phyloP scores from a whole-genome alignment of 768 basidiomycete genomes.

The Paxillus ammoniavirescens region DNA sequence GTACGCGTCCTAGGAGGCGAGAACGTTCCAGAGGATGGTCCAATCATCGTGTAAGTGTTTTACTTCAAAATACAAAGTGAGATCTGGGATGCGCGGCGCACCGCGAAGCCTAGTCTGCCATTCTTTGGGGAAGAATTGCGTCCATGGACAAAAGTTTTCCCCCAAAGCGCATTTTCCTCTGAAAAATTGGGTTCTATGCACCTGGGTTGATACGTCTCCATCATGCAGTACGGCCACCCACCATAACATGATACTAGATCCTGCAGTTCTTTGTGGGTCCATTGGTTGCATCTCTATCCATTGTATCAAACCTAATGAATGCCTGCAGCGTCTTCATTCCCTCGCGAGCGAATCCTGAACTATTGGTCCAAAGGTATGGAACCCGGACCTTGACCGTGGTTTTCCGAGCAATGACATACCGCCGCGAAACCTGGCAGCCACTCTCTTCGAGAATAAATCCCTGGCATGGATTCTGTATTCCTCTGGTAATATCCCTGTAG shows the following conservation, averaged over 20 bases:
- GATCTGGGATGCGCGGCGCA: neutral
- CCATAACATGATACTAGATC: slow-evolving; percentile 96
- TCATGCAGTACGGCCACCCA: slow-evolving; percentile 72
- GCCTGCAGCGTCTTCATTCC: slow-evolving; percentile 72
- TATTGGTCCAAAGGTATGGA: slow-evolving; percentile 89
- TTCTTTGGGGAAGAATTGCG: neutral
- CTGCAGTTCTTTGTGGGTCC: slow-evolving; percentile 71
- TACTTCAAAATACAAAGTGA: no score
- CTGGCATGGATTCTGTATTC: slow-evolving; percentile 73
- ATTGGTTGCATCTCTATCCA: slow-evolving; percentile 12
- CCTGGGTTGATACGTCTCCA: slow-evolving; percentile 13
- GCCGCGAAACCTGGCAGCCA: slow-evolving; percentile 42
- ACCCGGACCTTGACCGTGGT: slow-evolving; percentile 8
- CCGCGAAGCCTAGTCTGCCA: neutral
- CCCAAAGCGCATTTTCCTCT: neutral
- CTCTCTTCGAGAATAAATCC: slow-evolving; percentile 78
- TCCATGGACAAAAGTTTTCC: neutral
- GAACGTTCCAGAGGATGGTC: slow-evolving; percentile 83
- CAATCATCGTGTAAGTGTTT: slow-evolving; percentile 83
- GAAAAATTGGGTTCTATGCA: neutral
- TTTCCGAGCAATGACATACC: slow-evolving; percentile 9
- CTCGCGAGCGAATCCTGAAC: slow-evolving; percentile 77
- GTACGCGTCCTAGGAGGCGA: slow-evolving; percentile 84
- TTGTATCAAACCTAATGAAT: slow-evolving; percentile 16
- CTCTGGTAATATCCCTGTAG: slow-evolving; percentile 97